Evolutionary conservation across 805 yeast species (phyloP).

Genomic region (Candida taoyuanica): DNA sequence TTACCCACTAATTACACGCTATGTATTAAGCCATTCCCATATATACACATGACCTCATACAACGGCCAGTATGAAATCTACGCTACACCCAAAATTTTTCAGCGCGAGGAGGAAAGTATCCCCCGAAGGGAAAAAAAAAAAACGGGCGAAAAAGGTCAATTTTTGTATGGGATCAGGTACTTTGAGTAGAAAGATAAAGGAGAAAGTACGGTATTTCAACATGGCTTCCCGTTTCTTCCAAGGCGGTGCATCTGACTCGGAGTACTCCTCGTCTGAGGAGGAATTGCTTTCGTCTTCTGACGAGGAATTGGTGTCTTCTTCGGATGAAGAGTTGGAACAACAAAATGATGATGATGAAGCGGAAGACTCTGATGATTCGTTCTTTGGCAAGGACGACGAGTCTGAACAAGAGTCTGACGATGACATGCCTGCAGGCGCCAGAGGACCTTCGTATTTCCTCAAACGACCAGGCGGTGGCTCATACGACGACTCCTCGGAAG

Average conservation of each 20-base stretch:
- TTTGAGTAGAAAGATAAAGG: too few relatives aligned
- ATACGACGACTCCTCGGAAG: conserved; percentile 36
- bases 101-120: conserved; percentile 3
- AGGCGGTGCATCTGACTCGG: conserved; percentile 40
- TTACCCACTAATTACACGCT: not conserved
- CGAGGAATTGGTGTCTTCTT: conserved; percentile 24
- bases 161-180: too few relatives aligned
- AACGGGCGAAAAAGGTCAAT: conserved; percentile 20
- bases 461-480: conserved; percentile 32
- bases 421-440: conserved; percentile 38
- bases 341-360: conserved; percentile 22
- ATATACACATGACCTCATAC: conserved; percentile 13
- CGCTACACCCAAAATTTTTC: conserved; percentile 17
- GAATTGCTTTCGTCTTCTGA: conserved; percentile 28
- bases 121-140: too few relatives aligned
- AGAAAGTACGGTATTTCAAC: conserved; percentile 11
- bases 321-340: conserved; percentile 25
- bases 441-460: conserved; percentile 42
- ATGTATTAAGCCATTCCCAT: conserved; percentile 5
- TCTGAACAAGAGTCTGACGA: conserved; percentile 39
- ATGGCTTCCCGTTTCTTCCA: conserved; percentile 91
- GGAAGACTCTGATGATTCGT: conserved; percentile 22
- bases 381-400: conserved; percentile 35
- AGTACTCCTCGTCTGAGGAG: conserved; percentile 38
- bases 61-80: conserved; percentile 7